phyloP scores from a whole-genome alignment of 1,284 basidiomycete species.

The Phylloporus gajari region DNA sequence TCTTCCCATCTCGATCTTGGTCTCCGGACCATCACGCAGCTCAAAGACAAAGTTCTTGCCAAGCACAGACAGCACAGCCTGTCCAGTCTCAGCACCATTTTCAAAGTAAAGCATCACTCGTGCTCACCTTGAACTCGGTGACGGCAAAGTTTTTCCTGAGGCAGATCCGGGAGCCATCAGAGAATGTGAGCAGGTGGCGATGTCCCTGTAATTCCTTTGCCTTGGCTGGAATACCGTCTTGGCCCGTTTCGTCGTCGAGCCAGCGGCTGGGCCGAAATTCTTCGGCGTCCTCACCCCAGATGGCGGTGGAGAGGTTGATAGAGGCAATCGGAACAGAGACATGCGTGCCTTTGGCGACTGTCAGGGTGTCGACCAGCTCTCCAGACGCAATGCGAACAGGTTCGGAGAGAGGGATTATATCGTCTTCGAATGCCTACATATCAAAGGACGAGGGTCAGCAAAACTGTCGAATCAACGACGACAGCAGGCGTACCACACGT shows the following conservation, averaged over 20 bases:
- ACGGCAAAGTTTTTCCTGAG: slow-evolving; percentile 55
- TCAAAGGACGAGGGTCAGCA: neutral
- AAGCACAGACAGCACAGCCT: slow-evolving; percentile 59
- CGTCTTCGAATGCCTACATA: slow-evolving; percentile 58
- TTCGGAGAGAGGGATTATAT: slow-evolving; percentile 54
- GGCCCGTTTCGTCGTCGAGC: slow-evolving; percentile 32
- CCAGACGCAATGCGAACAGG: slow-evolving; percentile 48
- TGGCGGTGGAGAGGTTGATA: slow-evolving; percentile 57
- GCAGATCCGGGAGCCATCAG: slow-evolving; percentile 53
- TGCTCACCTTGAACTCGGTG: slow-evolving; percentile 58
- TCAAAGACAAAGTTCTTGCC: slow-evolving; percentile 59
- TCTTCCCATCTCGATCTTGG: slow-evolving; percentile 49
- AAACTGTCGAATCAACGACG: neutral
- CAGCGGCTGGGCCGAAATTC: slow-evolving; percentile 51
- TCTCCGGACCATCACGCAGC: slow-evolving; percentile 51
- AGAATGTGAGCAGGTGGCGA: slow-evolving; percentile 53
- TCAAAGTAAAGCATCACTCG: neutral
- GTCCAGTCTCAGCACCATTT: neutral
- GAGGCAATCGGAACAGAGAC: slow-evolving; percentile 52
- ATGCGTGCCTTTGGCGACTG: slow-evolving; percentile 32
- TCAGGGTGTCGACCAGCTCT: slow-evolving; percentile 39
- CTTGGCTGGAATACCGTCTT: slow-evolving; percentile 26
- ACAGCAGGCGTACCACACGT: slow-evolving; percentile 18
- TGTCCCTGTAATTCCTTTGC: slow-evolving; percentile 52
- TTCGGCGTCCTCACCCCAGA: slow-evolving; percentile 57